phyloP scores from a whole-genome alignment of 371 early-diverging fungal genomes.

The Syncephalastrum sp. region DNA sequence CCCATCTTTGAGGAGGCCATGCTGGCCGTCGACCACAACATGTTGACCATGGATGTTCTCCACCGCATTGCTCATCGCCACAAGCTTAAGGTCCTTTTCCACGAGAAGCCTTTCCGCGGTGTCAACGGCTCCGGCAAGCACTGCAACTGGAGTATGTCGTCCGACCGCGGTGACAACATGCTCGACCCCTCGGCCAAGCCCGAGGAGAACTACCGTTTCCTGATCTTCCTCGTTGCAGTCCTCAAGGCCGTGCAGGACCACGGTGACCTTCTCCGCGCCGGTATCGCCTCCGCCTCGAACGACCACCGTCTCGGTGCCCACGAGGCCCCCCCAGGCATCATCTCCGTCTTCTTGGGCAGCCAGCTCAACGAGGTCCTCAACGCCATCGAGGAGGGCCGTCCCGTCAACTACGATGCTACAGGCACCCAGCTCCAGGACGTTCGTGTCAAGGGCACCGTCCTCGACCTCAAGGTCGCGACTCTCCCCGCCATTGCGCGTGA shows the following conservation, averaged over 20 bases:
- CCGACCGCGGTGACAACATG: slow-evolving; percentile 93
- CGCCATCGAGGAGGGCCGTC: slow-evolving; percentile 85
- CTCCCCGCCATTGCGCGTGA: slow-evolving; percentile 94
- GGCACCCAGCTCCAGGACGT: slow-evolving; percentile 81
- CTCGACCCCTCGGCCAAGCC: slow-evolving; percentile 91
- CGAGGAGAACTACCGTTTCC: slow-evolving; percentile 95
- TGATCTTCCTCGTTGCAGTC: slow-evolving; percentile 88
- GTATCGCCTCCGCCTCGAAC: slow-evolving; percentile 91
- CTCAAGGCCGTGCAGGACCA: slow-evolving; percentile 91
- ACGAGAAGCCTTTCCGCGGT: slow-evolving; percentile 99
- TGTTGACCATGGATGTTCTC: slow-evolving; percentile 95
- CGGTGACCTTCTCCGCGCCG: slow-evolving; percentile 67
- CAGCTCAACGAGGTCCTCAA: slow-evolving; percentile 92
- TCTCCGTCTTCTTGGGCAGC: slow-evolving; percentile 95
- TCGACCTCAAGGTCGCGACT: slow-evolving; percentile 93
- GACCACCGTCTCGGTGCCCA: slow-evolving; percentile 97
- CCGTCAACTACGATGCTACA: slow-evolving; percentile 78
- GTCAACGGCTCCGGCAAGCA: slow-evolving; percentile 99
- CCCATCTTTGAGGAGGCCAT: slow-evolving; percentile 97
- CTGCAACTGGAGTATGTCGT: slow-evolving; percentile 98
- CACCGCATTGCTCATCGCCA: slow-evolving; percentile 97
- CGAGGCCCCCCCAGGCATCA: slow-evolving; percentile 97
- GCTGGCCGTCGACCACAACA: slow-evolving; percentile 98
- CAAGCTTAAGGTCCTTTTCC: slow-evolving; percentile 95
- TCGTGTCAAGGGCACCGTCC: slow-evolving; percentile 91